These are phyloP conservation scores for Saccharomycopsis sp. DNA, from an alignment of 805 yeast species.

Conservation along the genomic window DNA sequence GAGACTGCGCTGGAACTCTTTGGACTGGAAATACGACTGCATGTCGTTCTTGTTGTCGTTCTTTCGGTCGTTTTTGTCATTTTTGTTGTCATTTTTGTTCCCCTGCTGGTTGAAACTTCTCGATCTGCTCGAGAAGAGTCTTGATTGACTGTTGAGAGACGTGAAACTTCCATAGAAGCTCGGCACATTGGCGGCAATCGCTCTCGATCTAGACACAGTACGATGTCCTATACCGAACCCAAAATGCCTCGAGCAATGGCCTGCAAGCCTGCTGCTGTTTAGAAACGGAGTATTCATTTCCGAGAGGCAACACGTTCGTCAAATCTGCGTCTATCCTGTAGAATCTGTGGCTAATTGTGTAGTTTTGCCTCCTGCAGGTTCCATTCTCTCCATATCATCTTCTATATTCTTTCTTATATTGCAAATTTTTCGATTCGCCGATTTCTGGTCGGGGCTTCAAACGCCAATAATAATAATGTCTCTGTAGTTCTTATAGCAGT, in stretches of 20 bases:
- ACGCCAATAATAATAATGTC: too few species aligned
- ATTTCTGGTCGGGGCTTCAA: not conserved
- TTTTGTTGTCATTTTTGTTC: conserved; percentile 23
- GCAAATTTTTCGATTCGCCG: not conserved
- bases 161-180: too few species aligned
- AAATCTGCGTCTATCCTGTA: not conserved
- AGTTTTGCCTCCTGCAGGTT: not conserved
- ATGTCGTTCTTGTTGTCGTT: conserved; percentile 25
- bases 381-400: not conserved
- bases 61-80: conserved; percentile 25
- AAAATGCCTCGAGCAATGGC: not conserved
- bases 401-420: not conserved
- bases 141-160: too few species aligned
- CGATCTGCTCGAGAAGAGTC: not conserved
- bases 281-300: not conserved
- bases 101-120: conserved; percentile 3
- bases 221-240: not conserved
- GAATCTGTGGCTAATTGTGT: not conserved
- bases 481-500: too few species aligned
- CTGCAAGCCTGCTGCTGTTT: not conserved
- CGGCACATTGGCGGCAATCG: not conserved
- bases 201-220: not conserved
- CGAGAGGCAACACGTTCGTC: not conserved
- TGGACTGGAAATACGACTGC: conserved; percentile 35
- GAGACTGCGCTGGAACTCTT: conserved; percentile 35